Conservation (phyloP, 345 rosid species). For the Rhodomyrtus tomentosa region DNA sequence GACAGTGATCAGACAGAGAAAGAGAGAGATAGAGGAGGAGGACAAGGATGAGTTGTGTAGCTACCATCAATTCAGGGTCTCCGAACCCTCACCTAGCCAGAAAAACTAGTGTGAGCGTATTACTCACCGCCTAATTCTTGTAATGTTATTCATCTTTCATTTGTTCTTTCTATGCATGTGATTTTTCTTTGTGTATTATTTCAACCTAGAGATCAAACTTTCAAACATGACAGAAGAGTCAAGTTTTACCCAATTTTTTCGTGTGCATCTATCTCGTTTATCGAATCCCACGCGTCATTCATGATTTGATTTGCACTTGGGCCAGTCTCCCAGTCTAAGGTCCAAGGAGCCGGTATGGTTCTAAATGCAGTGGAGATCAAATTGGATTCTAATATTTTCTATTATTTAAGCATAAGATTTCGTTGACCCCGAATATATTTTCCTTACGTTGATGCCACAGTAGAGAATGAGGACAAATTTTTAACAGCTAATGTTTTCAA, state of each 20-base stretch:
- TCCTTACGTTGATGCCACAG: background rate
- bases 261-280: background rate
- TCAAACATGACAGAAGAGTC: fast-evolving
- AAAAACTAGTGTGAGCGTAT: too few relatives aligned
- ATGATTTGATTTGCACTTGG: background rate
- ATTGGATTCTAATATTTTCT: background rate
- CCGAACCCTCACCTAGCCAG: too few relatives aligned
- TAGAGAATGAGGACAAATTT: background rate
- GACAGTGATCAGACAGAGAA: too few relatives aligned
- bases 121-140: too few relatives aligned
- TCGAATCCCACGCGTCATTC: background rate
- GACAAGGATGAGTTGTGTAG: too few relatives aligned
- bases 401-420: background rate
- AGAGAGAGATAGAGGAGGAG: too few relatives aligned
- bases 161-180: too few relatives aligned
- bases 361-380: background rate
- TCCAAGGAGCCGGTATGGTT: background rate
- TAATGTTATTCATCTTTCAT: too few relatives aligned
- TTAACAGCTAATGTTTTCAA: background rate
- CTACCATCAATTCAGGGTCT: too few relatives aligned
- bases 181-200: too few relatives aligned
- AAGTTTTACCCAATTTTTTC: background rate
- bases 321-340: background rate
- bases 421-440: background rate
- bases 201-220: too few relatives aligned